A percentile compares a stretch with the other conserved stretches of the same genome.
These are phyloP conservation scores for Verticillium tricorpus DNA, from an alignment of 2,329 filamentous ascomycete species.

Conservation along the genomic window DNA sequence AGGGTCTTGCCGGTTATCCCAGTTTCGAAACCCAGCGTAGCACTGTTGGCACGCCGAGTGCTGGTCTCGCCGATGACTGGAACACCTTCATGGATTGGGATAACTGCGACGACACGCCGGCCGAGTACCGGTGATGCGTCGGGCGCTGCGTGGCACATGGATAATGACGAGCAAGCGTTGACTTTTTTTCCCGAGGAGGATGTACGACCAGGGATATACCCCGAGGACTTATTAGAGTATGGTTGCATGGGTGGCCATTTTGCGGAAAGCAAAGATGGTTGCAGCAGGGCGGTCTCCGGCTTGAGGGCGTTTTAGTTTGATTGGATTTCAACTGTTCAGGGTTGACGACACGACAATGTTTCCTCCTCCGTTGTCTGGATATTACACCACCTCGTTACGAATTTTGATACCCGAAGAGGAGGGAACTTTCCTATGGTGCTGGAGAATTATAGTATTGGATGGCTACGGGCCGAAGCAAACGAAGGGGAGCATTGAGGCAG, in stretches of 20 bases:
- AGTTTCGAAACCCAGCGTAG: not conserved
- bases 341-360: not conserved
- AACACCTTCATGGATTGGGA: conserved; percentile 1
- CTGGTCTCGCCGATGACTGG: not conserved
- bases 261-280: not conserved
- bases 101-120: not conserved
- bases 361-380: not conserved
- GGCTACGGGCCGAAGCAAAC: not conserved
- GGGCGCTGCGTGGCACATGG: not conserved
- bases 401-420: not conserved
- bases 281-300: not conserved
- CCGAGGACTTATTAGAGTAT: not conserved
- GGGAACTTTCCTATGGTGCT: not conserved
- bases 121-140: not conserved
- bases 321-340: not conserved
- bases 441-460: not conserved
- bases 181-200: not conserved
- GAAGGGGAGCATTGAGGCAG: not conserved
- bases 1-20: not conserved
- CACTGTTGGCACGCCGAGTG: not conserved
- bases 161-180: not conserved
- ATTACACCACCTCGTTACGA: not conserved
- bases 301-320: not conserved
- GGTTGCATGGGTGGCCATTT: not conserved
- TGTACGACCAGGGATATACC: conserved; percentile 1